phyloP scores from a whole-genome alignment of 2,329 filamentous ascomycete genomes.

The Amauroascus niger region DNA sequence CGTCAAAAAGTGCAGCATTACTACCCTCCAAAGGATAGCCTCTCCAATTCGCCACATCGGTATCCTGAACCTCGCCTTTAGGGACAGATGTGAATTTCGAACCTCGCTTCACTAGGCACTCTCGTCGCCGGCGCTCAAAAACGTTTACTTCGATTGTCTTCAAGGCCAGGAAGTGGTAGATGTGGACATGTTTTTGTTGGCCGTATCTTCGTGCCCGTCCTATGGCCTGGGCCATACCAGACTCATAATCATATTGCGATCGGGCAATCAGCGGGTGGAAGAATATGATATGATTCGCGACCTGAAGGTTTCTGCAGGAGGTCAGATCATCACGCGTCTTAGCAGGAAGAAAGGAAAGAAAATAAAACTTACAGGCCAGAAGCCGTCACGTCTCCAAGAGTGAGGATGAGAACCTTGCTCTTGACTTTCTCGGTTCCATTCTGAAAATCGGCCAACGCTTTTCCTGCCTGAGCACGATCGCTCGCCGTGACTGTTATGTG shows the following conservation, averaged over 20 bases:
- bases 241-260: conserved; percentile 46
- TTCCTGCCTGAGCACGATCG: conserved; percentile 22
- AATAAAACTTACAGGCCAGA: conserved; percentile 48
- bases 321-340: background rate
- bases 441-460: conserved; percentile 37
- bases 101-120: conserved; percentile 24
- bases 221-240: conserved; percentile 54
- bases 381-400: conserved; percentile 48
- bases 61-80: conserved; percentile 18
- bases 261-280: conserved; percentile 45
- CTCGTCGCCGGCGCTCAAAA: conserved; percentile 29
- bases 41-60: conserved; percentile 21
- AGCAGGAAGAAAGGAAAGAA: background rate
- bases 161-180: conserved; percentile 44
- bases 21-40: conserved; percentile 24
- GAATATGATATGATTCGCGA: conserved; percentile 57
- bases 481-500: conserved; percentile 32
- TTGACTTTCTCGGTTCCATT: conserved; percentile 26
- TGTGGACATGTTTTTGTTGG: conserved; percentile 48
- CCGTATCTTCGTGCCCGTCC: conserved; percentile 51
- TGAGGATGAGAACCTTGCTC: conserved; percentile 48
- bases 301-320: conserved; percentile 48
- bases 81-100: conserved; percentile 20
- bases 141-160: conserved; percentile 41
- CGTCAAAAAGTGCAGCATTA: conserved; percentile 20